A percentile compares a stretch with the other conserved stretches of the same genome.
phyloP scores from a whole-genome alignment of 2,329 filamentous ascomycete genomes.

The Colletotrichum tabaci region DNA sequence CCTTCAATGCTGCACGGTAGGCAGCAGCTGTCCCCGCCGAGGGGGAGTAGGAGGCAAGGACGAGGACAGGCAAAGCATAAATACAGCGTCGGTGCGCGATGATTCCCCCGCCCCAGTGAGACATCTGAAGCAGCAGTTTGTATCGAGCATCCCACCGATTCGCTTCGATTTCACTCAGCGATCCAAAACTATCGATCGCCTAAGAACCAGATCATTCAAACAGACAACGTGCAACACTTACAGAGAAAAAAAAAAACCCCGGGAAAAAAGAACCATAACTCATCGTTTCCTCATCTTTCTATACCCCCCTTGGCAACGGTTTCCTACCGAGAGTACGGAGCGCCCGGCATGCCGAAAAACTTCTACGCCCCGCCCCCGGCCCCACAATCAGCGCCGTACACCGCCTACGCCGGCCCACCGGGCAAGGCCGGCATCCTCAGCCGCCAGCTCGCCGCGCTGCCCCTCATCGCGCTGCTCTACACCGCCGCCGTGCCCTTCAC shows the following conservation, averaged over 20 bases:
- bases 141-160: not conserved
- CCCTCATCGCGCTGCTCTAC: slow-evolving; percentile 44
- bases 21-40: slow-evolving; percentile 17
- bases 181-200: not conserved
- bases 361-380: slow-evolving; percentile 2
- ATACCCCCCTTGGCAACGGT: not conserved
- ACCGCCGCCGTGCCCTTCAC: slow-evolving; percentile 45
- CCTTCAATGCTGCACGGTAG: not conserved
- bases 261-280: not conserved
- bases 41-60: not conserved
- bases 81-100: not conserved
- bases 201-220: not conserved
- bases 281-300: too few relatives aligned
- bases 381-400: slow-evolving; percentile 20
- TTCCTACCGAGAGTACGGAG: slow-evolving; percentile 5
- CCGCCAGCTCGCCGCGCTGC: slow-evolving; percentile 41
- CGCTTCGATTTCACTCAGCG: not conserved
- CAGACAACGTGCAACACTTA: too few relatives aligned
- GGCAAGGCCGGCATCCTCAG: slow-evolving; percentile 12
- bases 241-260: too few relatives aligned
- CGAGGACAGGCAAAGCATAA: not conserved
- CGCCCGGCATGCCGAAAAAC: not conserved
- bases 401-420: slow-evolving; percentile 20
- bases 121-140: too few relatives aligned
- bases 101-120: not conserved